Evolutionary conservation across 2,329 filamentous ascomycete genomes (phyloP), one percentile per base, ranked within the genome.

Genomic region (Fusarium euwallaceae): DNA sequence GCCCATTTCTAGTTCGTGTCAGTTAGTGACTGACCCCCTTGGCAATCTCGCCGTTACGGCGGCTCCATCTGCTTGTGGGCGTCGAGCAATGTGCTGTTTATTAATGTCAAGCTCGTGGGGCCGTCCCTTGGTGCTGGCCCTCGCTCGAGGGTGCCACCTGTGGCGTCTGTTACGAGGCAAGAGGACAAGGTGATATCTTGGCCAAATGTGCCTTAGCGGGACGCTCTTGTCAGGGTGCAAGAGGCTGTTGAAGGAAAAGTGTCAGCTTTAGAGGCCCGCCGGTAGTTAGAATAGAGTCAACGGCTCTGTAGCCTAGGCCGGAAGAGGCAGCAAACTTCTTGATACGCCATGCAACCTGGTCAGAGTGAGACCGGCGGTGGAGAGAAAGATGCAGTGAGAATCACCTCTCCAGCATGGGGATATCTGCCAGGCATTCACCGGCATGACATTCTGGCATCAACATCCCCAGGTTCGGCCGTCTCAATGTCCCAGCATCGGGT

Each of bases 21-120:
- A 73, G 64, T 66, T 41, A 70, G 58, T 60, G 62, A 69, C 64
- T 61, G 41, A 60, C 62, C 64, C 62, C 66, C 74, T 74, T 77
- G 72, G 58, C 67, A 78, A 73, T 73, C 64, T 73, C 69, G 63
- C 65, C 61, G 61, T 61, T 59, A 69, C 55, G 45, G 67, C 64
- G 48, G 45, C 67, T 64, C 34, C 61, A 64, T 61, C 64, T 43
- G 41, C 59, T 27, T 66, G 62, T 67, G 56, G 56, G 53, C 43
- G 22, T 60, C 39, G 65, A 63, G 58, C 51, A 62, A 64, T 45
- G 41, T 67, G 37, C 43, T 63, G 67, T 66, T 71, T 75, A 67
- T 78, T 69, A 72, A 70, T 78, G 76, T 72, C 70, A 68, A 70
- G 61, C 66, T 73, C 65, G 29, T 67, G 71, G 70, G 72, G 55